Conservation (phyloP, 2,329 filamentous ascomycete genomes). For the Scorias spongiosa region DNA sequence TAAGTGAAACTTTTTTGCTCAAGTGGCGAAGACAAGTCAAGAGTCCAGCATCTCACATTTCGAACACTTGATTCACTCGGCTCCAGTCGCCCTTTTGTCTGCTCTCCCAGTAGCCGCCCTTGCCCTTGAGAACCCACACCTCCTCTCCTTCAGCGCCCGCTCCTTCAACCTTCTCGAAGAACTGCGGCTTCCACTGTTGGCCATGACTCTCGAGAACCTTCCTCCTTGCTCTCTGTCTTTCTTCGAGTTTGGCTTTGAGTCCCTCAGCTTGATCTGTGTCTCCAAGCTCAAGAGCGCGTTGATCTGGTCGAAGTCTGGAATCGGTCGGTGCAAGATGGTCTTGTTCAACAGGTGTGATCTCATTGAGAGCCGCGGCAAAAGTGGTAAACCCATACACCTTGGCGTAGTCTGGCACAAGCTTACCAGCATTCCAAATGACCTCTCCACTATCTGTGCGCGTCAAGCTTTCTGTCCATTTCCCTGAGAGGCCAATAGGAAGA, state of each 20-base stretch:
- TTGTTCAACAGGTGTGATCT: constrained; percentile 67
- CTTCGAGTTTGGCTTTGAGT: constrained; percentile 70
- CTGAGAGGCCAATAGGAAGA: constrained; percentile 52
- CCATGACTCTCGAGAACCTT: constrained; percentile 61
- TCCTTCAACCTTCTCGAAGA: constrained; percentile 57
- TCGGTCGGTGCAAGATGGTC: constrained; percentile 67
- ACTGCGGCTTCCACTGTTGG: constrained; percentile 58
- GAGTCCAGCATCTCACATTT: constrained; percentile 10
- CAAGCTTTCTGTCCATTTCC: constrained; percentile 73
- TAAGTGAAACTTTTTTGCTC: too few species aligned
- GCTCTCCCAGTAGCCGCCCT: constrained; percentile 89
- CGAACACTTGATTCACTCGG: constrained; percentile 40
- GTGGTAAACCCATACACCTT: constrained; percentile 77
- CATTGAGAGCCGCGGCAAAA: constrained; percentile 77
- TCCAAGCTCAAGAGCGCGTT: constrained; percentile 68
- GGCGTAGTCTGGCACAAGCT: constrained; percentile 61
- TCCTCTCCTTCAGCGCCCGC: constrained; percentile 25
- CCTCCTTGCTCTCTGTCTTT: constrained; percentile 63
- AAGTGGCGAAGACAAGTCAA: too few species aligned
- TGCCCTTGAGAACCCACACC: constrained; percentile 56
- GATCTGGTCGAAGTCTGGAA: constrained; percentile 70
- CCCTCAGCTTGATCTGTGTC: constrained; percentile 70
- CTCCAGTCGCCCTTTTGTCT: constrained; percentile 53
- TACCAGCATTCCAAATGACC: constrained; percentile 64
- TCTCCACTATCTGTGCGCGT: constrained; percentile 46